Conservation (phyloP, 2,329 filamentous ascomycete genomes). For the Dactylonectria estremocensis region DNA sequence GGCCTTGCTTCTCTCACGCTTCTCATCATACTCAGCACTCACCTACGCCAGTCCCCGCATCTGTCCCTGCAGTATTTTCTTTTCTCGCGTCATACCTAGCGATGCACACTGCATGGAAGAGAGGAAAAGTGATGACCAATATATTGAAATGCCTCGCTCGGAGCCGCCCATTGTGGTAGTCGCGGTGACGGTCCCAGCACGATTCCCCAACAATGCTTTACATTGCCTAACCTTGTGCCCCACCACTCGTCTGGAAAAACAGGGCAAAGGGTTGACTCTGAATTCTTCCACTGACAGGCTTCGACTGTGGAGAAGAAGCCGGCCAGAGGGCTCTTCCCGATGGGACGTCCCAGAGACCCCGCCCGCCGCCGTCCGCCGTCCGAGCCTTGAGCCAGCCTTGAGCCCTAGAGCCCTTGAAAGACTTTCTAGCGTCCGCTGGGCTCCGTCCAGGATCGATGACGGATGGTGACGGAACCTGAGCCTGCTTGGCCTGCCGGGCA, state of each 20-base stretch:
- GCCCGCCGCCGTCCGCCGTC: conserved; percentile 29
- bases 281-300: conserved; percentile 37
- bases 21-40: conserved; percentile 5
- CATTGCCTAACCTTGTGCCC: conserved; percentile 8
- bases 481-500: too few species aligned
- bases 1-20: conserved; percentile 3
- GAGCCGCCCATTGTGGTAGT: neutral
- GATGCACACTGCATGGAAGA: neutral
- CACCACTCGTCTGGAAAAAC: conserved; percentile 10
- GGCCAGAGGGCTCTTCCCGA: conserved; percentile 48
- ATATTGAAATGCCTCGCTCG: conserved; percentile 14
- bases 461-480: neutral
- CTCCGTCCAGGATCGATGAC: conserved; percentile 18
- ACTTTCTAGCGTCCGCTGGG: conserved; percentile 32
- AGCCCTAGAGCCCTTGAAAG: conserved; percentile 11
- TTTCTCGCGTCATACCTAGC: conserved; percentile 6
- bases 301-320: conserved; percentile 46
- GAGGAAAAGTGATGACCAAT: conserved; percentile 8
- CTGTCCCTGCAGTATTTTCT: conserved; percentile 18
- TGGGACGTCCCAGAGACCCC: conserved; percentile 46
- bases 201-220: neutral
- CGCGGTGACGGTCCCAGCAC: neutral
- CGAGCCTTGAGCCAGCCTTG: conserved; percentile 33
- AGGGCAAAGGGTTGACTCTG: too few species aligned
- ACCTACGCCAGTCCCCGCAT: neutral